These are phyloP conservation scores for Cavenderia fasciculata DNA, from an alignment of 78 protist genomes.

Conservation along the genomic window DNA sequence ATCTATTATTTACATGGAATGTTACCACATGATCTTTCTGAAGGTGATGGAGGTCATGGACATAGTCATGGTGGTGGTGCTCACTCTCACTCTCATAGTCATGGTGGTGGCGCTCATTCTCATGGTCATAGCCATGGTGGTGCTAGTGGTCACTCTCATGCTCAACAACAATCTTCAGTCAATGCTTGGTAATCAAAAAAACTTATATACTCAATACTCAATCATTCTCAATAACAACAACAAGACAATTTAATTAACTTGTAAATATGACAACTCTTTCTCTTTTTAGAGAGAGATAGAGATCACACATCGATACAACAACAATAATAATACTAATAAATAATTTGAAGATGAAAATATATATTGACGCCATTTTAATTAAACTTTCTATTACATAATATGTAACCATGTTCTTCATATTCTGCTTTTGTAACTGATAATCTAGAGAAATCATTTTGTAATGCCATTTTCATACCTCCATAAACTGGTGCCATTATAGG, in stretches of 20 bases:
- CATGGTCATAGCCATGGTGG: slow-evolving; percentile 26
- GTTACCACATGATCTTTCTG: slow-evolving; percentile 61
- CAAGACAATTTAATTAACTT: no score
- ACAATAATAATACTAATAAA: no score
- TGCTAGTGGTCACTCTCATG: no score
- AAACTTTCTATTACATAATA: slow-evolving; percentile 22
- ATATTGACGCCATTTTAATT: no score
- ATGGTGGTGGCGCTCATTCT: slow-evolving; percentile 27
- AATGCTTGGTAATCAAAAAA: no score
- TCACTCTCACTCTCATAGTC: slow-evolving; percentile 35
- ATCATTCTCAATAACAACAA: no score
- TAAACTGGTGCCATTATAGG: slow-evolving; percentile 56
- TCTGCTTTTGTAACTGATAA: slow-evolving; percentile 49
- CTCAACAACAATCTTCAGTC: no score
- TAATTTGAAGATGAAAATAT: no score
- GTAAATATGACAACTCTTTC: no score
- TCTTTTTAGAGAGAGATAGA: no score
- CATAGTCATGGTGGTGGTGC: neutral
- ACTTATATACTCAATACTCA: no score
- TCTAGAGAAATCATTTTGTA: slow-evolving; percentile 40
- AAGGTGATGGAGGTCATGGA: neutral
- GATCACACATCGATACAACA: no score
- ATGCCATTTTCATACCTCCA: slow-evolving; percentile 62
- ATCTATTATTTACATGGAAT: slow-evolving; percentile 56
- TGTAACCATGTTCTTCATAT: slow-evolving; percentile 68